These are phyloP conservation scores for Naganishia sp. DNA, from an alignment of 1,284 basidiomycete species.

Conservation along the genomic window DNA sequence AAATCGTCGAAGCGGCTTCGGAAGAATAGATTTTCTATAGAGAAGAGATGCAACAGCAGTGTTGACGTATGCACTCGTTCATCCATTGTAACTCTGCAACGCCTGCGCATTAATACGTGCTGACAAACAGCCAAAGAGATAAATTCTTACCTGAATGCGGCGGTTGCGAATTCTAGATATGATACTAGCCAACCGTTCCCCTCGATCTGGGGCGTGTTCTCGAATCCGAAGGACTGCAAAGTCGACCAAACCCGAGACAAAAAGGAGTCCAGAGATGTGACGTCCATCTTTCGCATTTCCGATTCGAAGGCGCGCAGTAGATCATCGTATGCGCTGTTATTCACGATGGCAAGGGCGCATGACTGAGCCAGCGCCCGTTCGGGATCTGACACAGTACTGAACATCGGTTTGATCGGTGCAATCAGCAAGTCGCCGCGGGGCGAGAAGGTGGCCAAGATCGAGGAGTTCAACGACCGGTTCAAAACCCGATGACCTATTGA, in stretches of 20 bases:
- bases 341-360: conserved; percentile 8
- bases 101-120: neutral
- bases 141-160: conserved; percentile 17
- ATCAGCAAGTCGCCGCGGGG: neutral
- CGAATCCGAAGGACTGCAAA: neutral
- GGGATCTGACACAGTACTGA: neutral
- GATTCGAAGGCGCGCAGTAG: conserved; percentile 9
- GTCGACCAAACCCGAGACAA: conserved; percentile 7
- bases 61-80: conserved; percentile 12
- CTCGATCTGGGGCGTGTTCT: neutral
- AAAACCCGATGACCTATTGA: conserved; percentile 8
- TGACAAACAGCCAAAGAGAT: too few relatives aligned
- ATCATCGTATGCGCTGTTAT: conserved; percentile 11
- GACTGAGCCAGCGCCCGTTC: neutral
- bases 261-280: neutral
- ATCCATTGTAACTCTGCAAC: conserved; percentile 11
- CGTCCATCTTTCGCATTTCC: neutral
- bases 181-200: conserved; percentile 1
- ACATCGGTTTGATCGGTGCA: neutral
- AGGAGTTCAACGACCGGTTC: conserved; percentile 1
- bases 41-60: conserved; percentile 15
- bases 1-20: neutral
- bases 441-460: neutral
- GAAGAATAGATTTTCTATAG: conserved; percentile 7
- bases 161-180: conserved; percentile 9